Percentiles rank a stretch among this genome's conserved stretches.
phyloP scores from a whole-genome alignment of 2,329 filamentous ascomycete species.

The Achaetomium macrosporum region DNA sequence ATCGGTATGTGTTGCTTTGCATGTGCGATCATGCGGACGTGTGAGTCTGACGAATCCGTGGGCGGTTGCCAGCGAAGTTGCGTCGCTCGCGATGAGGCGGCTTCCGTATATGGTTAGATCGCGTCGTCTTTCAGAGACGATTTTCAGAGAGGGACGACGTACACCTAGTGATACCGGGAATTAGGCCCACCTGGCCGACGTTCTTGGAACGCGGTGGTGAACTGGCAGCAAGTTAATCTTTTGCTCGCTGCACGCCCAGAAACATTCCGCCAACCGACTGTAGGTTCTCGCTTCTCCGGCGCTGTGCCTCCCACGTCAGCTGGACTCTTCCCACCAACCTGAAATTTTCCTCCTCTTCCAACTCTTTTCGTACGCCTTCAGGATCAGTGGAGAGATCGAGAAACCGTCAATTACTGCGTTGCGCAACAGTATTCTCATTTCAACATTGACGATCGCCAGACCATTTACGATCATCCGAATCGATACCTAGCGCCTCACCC shows the following conservation, averaged over 20 bases:
- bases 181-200: conserved; percentile 5
- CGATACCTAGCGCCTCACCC: conserved; percentile 7
- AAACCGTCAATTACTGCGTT: not conserved
- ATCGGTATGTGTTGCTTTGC: too few species aligned
- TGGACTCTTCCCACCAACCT: conserved; percentile 11
- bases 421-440: conserved; percentile 1
- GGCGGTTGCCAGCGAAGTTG: too few species aligned
- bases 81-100: too few species aligned
- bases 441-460: conserved; percentile 1
- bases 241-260: conserved; percentile 17
- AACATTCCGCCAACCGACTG: conserved; percentile 16
- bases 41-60: too few species aligned
- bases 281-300: conserved; percentile 18
- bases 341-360: not conserved
- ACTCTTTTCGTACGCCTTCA: not conserved
- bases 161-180: too few species aligned
- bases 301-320: conserved; percentile 18
- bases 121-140: too few species aligned
- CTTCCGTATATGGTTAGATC: too few species aligned
- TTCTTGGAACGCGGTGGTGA: conserved; percentile 26
- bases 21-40: too few species aligned
- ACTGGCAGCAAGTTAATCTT: conserved; percentile 23
- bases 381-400: not conserved
- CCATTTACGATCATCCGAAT: conserved; percentile 5
- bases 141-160: too few species aligned